Percentiles rank a stretch among this genome's conserved stretches.
Conservation (phyloP, 2,329 filamentous ascomycete genomes). For the Microcyclospora pomicola region DNA sequence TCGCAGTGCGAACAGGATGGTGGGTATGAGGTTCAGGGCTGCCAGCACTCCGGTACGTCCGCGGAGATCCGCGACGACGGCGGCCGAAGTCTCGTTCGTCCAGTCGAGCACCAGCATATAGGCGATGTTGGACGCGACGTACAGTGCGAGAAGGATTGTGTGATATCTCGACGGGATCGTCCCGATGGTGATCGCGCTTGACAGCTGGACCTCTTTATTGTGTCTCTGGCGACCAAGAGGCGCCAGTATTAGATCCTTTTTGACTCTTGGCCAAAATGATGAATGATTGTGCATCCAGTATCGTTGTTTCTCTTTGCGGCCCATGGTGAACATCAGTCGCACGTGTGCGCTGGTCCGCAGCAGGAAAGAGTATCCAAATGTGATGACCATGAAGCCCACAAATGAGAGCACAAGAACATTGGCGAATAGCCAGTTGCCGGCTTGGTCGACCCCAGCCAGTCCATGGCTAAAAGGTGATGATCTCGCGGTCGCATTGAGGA, state of each 20-base stretch:
- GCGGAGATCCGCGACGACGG: slow-evolving; percentile 66
- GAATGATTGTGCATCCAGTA: slow-evolving; percentile 35
- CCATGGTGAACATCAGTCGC: slow-evolving; percentile 33
- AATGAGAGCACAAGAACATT: slow-evolving; percentile 28
- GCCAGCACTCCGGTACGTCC: slow-evolving; percentile 75
- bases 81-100: slow-evolving; percentile 29
- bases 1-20: slow-evolving; percentile 75
- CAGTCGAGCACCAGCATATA: slow-evolving; percentile 62
- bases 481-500: slow-evolving; percentile 2
- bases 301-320: slow-evolving; percentile 26
- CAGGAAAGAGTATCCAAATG: slow-evolving; percentile 28
- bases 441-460: slow-evolving; percentile 35
- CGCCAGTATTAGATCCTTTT: slow-evolving; percentile 52
- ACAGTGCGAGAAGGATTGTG: slow-evolving; percentile 51
- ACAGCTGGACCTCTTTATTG: slow-evolving; percentile 59
- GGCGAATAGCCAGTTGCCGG: slow-evolving; percentile 33
- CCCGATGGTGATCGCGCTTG: slow-evolving; percentile 54
- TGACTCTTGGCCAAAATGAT: slow-evolving; percentile 42
- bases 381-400: slow-evolving; percentile 22
- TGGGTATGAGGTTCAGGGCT: slow-evolving; percentile 79
- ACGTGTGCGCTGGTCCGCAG: slow-evolving; percentile 31
- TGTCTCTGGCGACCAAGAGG: slow-evolving; percentile 63
- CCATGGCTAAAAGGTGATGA: slow-evolving; percentile 24
- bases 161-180: slow-evolving; percentile 72
- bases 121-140: slow-evolving; percentile 58